Evolutionary conservation across 805 yeast species (phyloP).

Genomic region (Yamadazyma insecticola): DNA sequence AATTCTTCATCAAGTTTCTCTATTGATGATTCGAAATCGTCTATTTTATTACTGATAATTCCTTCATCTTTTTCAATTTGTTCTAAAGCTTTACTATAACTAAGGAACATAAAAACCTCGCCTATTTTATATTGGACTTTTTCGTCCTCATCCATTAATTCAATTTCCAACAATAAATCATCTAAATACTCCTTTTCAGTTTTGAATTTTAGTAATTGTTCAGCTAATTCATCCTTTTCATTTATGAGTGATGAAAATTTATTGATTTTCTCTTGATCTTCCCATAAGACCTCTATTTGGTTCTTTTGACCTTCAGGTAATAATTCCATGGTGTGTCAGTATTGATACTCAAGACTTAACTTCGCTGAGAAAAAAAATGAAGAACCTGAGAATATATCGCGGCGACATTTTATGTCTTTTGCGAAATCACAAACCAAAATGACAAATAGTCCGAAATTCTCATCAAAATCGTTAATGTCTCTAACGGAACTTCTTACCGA

Average conservation of each 20-base stretch:
- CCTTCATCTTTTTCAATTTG: conserved; percentile 62
- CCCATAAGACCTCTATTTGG: conserved; percentile 64
- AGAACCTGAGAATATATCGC: too few species aligned
- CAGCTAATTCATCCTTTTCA: conserved; percentile 56
- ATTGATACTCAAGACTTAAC: too few species aligned
- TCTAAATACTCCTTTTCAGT: conserved; percentile 84
- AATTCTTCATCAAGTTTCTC: conserved; percentile 52
- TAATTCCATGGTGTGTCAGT: conserved; percentile 40
- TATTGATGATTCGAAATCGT: conserved; percentile 41
- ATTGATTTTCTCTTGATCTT: conserved; percentile 87
- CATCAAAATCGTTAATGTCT: too few species aligned
- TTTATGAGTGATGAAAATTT: conserved; percentile 79
- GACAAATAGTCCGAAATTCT: too few species aligned
- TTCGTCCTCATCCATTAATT: conserved; percentile 74
- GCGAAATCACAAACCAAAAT: too few species aligned
- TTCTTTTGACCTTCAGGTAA: conserved; percentile 55
- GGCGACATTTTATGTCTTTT: too few species aligned
- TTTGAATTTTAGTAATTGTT: conserved; percentile 43
- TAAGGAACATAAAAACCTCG: conserved; percentile 68
- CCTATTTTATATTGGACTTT: conserved; percentile 75
- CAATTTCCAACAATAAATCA: conserved; percentile 81
- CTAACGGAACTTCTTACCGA: too few species aligned
- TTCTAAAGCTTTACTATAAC: conserved; percentile 61
- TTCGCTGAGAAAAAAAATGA: too few species aligned
- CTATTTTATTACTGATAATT: conserved; percentile 46